Evolutionary conservation across 2,329 filamentous ascomycete genomes (phyloP).

Genomic region (Berkeleyomyces basicola): DNA sequence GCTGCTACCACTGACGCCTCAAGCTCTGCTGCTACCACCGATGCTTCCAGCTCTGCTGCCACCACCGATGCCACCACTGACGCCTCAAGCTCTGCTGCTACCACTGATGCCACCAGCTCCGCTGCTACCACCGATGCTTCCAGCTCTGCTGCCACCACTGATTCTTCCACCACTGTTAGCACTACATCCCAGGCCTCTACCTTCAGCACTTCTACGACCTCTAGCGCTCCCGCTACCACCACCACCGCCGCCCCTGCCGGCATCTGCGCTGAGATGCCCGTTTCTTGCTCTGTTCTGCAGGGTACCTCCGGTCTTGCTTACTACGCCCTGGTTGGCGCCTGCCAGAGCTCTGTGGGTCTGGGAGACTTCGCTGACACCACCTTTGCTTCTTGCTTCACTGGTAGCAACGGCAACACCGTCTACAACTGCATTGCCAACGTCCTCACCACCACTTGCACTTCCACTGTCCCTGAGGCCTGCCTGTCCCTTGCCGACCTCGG

Average conservation of each 20-base stretch:
- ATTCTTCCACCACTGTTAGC: neutral
- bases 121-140: neutral
- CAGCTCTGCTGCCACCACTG: neutral
- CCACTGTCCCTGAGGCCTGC: neutral
- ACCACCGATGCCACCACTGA: neutral
- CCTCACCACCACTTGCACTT: neutral
- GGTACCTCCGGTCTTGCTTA: neutral
- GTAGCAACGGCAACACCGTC: neutral
- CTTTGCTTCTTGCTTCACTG: conserved; percentile 3
- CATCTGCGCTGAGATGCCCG: conserved; percentile 2
- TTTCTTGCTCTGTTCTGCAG: conserved; percentile 1
- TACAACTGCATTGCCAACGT: conserved; percentile 3
- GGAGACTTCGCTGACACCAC: neutral
- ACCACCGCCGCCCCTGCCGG: neutral
- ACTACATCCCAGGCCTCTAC: neutral
- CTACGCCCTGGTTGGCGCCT: neutral
- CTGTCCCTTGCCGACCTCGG: neutral
- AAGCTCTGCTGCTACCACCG: neutral
- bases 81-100: neutral
- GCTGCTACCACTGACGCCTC: neutral
- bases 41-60: neutral
- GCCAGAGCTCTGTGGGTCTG: conserved; percentile 1
- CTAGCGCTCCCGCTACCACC: neutral
- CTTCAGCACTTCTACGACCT: neutral
- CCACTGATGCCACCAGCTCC: neutral